These are phyloP conservation scores for Geotrichum bryndzae DNA, from an alignment of 1,139 yeast genomes.

Conservation along the genomic window DNA sequence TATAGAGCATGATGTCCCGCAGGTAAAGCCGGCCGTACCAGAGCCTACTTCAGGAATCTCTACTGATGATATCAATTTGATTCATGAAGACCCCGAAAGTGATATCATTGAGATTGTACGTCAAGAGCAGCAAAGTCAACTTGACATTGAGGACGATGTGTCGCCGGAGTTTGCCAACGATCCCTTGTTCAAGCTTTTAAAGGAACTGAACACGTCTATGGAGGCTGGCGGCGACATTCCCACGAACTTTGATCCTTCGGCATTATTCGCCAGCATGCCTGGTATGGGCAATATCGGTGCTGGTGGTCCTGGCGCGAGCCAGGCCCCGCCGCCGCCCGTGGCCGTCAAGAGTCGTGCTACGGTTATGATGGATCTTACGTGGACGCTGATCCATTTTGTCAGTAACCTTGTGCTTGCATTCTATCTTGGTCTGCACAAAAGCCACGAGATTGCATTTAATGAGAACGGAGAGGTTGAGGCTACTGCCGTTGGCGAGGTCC, in stretches of 20 bases:
- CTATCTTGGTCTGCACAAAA: constrained; percentile 7
- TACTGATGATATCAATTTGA: neutral
- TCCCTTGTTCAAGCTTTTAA: constrained; percentile 16
- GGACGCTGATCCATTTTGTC: constrained; percentile 13
- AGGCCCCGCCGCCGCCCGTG: constrained; percentile 2
- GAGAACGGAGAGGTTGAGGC: constrained; percentile 4
- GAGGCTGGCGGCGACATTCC: constrained; percentile 8
- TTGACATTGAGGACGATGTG: constrained; percentile 14
- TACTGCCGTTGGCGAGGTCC: neutral
- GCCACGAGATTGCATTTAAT: neutral
- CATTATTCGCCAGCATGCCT: constrained; percentile 16
- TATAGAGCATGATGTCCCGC: neutral
- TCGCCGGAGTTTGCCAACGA: constrained; percentile 17
- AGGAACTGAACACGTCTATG: constrained; percentile 10
- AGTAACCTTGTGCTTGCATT: constrained; percentile 11
- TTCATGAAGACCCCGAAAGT: constrained; percentile 13
- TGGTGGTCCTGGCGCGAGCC: neutral
- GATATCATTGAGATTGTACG: constrained; percentile 13
- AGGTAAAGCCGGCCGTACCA: neutral
- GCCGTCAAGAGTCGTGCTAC: constrained; percentile 3
- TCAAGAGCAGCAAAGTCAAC: neutral
- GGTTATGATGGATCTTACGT: constrained; percentile 1
- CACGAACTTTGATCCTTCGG: constrained; percentile 13
- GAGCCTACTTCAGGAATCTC: neutral
- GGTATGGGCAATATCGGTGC: constrained; percentile 11